phyloP scores from a whole-genome alignment of 805 yeast genomes.

The Wickerhamomyces bovis region DNA sequence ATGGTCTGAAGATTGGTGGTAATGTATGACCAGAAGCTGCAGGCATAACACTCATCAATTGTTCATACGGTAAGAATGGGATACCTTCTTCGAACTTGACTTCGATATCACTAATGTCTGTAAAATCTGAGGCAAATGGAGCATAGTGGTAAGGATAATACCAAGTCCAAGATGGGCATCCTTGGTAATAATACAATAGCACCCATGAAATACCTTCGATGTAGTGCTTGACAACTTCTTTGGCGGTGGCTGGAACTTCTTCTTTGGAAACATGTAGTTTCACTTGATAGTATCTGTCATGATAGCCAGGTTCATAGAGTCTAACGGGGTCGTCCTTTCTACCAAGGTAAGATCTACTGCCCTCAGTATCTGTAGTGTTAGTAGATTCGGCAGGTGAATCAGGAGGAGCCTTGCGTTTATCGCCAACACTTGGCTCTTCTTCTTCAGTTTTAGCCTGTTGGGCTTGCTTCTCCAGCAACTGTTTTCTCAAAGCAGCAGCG shows the following conservation, averaged over 20 bases:
- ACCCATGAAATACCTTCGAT: conserved; percentile 98
- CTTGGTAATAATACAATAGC: conserved; percentile 87
- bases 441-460: conserved; percentile 4
- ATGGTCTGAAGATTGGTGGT: conserved; percentile 72
- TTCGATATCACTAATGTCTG: conserved; percentile 41
- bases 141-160: conserved; percentile 96
- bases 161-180: conserved; percentile 99
- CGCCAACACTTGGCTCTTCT: conserved; percentile 12
- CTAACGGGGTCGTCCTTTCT: conserved; percentile 50
- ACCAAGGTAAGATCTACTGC: too few relatives aligned
- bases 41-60: conserved; percentile 90
- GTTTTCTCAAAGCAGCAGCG: conserved; percentile 38
- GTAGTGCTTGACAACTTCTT: conserved; percentile 62
- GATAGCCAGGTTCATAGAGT: conserved; percentile 84
- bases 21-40: conserved; percentile 86
- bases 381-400: conserved; percentile 11
- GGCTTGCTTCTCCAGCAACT: conserved; percentile 25
- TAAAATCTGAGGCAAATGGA: conserved; percentile 90
- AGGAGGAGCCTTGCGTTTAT: conserved; percentile 17
- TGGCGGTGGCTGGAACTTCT: conserved; percentile 48
- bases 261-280: conserved; percentile 60
- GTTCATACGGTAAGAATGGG: conserved; percentile 90
- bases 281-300: conserved; percentile 67
- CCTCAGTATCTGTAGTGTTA: conserved; percentile 11
- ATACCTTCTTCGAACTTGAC: conserved; percentile 59